Evolutionary conservation across 2,329 filamentous ascomycete genomes (phyloP).

Genomic region (Colletotrichum sp.): DNA sequence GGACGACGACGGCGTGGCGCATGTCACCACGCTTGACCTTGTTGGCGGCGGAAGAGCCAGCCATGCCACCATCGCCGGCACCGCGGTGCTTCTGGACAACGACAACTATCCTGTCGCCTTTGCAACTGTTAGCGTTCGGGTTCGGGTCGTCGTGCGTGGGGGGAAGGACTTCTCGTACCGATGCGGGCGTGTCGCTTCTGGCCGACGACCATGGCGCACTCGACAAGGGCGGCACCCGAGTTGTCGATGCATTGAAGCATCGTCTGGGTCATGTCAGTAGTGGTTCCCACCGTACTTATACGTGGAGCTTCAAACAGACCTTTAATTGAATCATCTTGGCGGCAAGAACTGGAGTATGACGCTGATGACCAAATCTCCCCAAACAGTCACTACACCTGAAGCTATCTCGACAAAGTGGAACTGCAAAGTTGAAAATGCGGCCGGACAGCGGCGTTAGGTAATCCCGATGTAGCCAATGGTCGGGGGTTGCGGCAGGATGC

Average conservation of each 20-base stretch:
- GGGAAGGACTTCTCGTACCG: constrained; percentile 59
- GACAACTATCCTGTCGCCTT: constrained; percentile 95
- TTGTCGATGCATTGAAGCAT: constrained; percentile 99
- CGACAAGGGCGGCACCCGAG: constrained; percentile 86
- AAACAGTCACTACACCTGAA: not conserved
- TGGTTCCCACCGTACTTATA: accelerated
- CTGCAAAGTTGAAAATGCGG: constrained; percentile 14
- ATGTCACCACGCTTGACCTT: constrained; percentile 98
- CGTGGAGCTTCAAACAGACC: constrained; percentile 45
- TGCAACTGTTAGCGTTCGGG: constrained; percentile 54
- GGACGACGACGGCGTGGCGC: constrained; percentile 92
- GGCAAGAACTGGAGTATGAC: constrained; percentile 23
- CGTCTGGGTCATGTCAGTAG: constrained; percentile 60
- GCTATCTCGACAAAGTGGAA: constrained; percentile 17
- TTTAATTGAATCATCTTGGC: constrained; percentile 91
- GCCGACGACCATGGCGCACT: constrained; percentile 91
- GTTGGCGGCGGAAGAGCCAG: constrained; percentile 77
- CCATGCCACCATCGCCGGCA: constrained; percentile 72
- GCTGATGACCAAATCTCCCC: constrained; percentile 2
- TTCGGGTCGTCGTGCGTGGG: not conserved
- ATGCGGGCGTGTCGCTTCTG: constrained; percentile 90
- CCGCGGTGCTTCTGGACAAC: constrained; percentile 97
- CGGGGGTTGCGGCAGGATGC: not conserved
- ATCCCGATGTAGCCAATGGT: not conserved
- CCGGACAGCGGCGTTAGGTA: not conserved